Percentiles rank a stretch among this genome's conserved stretches.
Evolutionary conservation across 2,329 filamentous ascomycete genomes (phyloP).

Genomic region (Sarocladium brachiariae): DNA sequence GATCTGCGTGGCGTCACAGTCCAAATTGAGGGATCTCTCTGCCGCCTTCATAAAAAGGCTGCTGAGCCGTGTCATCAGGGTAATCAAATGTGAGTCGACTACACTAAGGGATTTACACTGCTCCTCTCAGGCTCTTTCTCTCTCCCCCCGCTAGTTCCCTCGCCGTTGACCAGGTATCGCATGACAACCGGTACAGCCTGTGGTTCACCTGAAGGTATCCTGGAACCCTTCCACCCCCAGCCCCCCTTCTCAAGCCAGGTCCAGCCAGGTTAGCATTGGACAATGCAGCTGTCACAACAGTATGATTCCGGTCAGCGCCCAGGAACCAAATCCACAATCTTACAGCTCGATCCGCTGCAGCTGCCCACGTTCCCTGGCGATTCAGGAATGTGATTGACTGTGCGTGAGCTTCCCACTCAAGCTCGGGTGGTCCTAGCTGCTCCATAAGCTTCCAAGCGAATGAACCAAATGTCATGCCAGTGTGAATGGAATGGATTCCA

Average conservation of each 20-base stretch:
- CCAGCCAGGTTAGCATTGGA: not conserved
- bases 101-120: no score
- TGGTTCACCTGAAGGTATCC: not conserved
- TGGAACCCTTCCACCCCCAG: no score
- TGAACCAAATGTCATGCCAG: not conserved
- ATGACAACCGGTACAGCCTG: no score
- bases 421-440: not conserved
- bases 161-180: no score
- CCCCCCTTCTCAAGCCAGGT: no score
- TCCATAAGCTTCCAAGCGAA: slow-evolving; percentile 2
- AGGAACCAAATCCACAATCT: not conserved
- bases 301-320: not conserved
- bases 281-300: not conserved
- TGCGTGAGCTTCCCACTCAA: not conserved
- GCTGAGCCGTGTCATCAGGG: not conserved
- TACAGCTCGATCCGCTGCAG: not conserved
- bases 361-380: not conserved
- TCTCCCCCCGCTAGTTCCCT: not conserved
- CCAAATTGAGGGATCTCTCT: no score
- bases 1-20: no score
- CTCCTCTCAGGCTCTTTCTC: not conserved
- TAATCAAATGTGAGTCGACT: slow-evolving; percentile 1
- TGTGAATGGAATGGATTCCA: no score
- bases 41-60: not conserved
- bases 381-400: not conserved